These are phyloP conservation scores for Histomonas meleagridis DNA, from an alignment of 208 protist species.

Conservation along the genomic window DNA sequence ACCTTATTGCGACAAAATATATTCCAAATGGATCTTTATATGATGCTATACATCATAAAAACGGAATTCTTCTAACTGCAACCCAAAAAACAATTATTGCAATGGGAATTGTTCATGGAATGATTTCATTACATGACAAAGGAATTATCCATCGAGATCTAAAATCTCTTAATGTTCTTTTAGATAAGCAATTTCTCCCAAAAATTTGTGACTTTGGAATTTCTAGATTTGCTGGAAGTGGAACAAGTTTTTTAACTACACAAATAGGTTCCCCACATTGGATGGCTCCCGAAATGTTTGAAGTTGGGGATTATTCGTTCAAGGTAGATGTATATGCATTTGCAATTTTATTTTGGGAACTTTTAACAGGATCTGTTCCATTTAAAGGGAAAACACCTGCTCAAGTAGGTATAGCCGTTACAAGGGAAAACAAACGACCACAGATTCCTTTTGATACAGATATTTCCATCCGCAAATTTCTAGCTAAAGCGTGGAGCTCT, in stretches of 20 bases:
- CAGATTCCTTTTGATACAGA: neutral
- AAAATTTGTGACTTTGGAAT: slow-evolving; percentile 21
- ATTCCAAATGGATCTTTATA: neutral
- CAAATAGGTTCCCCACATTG: neutral
- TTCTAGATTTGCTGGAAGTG: neutral
- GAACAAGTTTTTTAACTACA: neutral
- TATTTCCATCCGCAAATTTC: neutral
- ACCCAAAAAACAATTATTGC: neutral
- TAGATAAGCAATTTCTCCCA: neutral
- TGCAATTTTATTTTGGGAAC: neutral
- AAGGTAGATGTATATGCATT: slow-evolving; percentile 34
- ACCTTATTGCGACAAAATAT: neutral
- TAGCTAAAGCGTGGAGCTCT: neutral
- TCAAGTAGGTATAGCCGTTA: neutral
- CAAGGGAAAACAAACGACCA: neutral
- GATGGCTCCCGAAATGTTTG: neutral
- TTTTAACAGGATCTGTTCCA: neutral
- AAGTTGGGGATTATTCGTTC: neutral
- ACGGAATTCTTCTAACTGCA: neutral
- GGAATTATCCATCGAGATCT: neutral
- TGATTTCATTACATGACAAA: neutral
- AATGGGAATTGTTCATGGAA: neutral
- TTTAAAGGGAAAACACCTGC: neutral
- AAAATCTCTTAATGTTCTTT: slow-evolving; percentile 20
- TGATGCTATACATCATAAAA: no score